Conservation (phyloP, 257 asterid genomes). For the Anisodus tanguticus region DNA sequence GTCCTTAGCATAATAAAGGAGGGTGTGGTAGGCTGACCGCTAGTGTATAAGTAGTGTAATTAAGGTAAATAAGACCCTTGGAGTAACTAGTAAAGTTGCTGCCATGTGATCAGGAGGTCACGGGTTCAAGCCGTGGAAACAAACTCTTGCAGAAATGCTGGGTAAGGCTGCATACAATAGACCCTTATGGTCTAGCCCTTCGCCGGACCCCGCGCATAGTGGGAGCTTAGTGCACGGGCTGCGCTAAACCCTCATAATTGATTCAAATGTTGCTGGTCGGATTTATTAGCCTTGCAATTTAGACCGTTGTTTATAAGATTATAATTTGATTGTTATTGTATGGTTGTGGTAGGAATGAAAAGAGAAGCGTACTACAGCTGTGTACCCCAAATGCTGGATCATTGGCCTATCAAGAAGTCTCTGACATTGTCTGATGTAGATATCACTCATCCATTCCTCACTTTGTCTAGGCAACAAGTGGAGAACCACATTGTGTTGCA, state of each 20-base stretch:
- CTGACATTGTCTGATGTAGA: constrained; percentile 80
- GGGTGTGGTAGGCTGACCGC: not conserved
- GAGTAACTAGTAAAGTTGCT: not conserved
- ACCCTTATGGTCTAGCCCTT: too few species aligned
- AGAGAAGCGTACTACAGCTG: constrained; percentile 54
- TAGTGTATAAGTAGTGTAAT: not conserved
- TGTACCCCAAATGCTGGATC: constrained; percentile 59
- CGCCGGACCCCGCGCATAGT: too few species aligned
- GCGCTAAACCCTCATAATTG: not conserved
- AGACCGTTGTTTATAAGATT: not conserved
- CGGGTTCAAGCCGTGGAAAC: too few species aligned
- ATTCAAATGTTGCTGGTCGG: not conserved
- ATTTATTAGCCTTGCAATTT: not conserved
- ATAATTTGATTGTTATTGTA: not conserved
- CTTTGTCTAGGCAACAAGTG: constrained; percentile 82
- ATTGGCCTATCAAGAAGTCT: constrained; percentile 77
- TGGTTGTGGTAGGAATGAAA: constrained; percentile 55
- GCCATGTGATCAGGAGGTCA: too few species aligned
- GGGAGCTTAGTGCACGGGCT: too few species aligned
- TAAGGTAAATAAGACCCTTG: not conserved
- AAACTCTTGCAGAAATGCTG: not conserved
- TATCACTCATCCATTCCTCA: constrained; percentile 80
- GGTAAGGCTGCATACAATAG: not conserved
- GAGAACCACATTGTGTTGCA: constrained; percentile 65
- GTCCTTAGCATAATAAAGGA: not conserved